Base-by-base conservation (phyloP, 495 filamentous ascomycete species). In the Neurospora hispaniola region DNA sequence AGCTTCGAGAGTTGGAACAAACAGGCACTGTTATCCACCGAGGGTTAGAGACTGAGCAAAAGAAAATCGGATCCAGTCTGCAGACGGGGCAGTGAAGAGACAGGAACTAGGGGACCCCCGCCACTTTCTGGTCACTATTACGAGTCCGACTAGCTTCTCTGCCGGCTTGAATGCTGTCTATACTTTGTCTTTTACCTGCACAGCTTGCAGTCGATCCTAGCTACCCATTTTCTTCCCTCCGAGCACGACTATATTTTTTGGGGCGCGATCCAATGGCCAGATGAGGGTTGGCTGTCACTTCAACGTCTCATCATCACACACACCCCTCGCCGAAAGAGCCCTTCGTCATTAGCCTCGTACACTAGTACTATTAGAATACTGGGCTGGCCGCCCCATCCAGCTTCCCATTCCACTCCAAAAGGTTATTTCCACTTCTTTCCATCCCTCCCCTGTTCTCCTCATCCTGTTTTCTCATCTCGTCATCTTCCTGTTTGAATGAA, bases 341-440 rank as follows among this genome's bases (percentile, higher is more conserved):
- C 77, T 72, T 73, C 77, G 75, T 70, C 27, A 31, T 31, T 31
- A 31, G 27, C 27, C 2, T 2, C 27, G 27, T 31, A 31, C 76
- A 72, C 78, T 78, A 76, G 79, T 75, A 78, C 76, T 27, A 62
- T 23, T 62, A 31, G 54, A 62, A 62, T 76, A 84, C 83, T 83
- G 79, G 84, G 84, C 83, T 86, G 83, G 84, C 83, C 83, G 84
- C 75, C 83, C 82, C 80, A 77, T 80, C 84, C 84, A 85, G 84
- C 84, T 85, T 84, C 74, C 77, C 81, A 79, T 79, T 81, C 77
- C 77, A 71, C 48, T 59, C 7, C 23, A 12, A 82, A 85, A 84
- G 82, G 83, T 85, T 85, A 81, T 84, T 84, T 81, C 79, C 82
- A 82, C 81, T 76, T 80, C 78, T 78, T 75, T 75, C 70, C 74